These are phyloP conservation scores for Ophiorrhiza pumila DNA, from an alignment of 257 asterid genomes.

Conservation along the genomic window DNA sequence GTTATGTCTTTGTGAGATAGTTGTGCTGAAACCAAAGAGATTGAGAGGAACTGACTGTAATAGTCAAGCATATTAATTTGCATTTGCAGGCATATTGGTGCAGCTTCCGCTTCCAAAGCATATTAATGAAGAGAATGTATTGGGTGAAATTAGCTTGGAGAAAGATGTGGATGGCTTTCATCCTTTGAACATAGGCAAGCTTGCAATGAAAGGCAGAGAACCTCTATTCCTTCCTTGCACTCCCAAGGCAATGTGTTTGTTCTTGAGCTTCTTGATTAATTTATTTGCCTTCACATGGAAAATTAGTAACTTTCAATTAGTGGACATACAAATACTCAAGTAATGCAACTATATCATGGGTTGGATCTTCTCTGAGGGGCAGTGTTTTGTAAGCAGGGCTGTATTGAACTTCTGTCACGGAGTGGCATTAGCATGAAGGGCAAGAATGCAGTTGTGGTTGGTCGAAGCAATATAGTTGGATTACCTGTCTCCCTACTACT, in stretches of 20 bases:
- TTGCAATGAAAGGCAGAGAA: conserved; percentile 99
- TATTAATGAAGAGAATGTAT: conserved; percentile 75
- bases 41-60: conserved; percentile 2
- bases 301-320: conserved; percentile 1
- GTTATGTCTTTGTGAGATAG: too few relatives aligned
- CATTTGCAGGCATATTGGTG: conserved; percentile 65
- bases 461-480: conserved; percentile 93
- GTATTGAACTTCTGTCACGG: conserved; percentile 78
- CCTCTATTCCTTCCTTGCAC: conserved; percentile 95
- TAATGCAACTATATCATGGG: not conserved
- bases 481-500: conserved; percentile 86
- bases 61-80: conserved; percentile 1
- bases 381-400: conserved; percentile 47
- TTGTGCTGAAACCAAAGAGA: too few relatives aligned
- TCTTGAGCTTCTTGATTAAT: conserved; percentile 5
- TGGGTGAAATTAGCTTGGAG: conserved; percentile 69
- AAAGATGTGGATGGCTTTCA: conserved; percentile 98
- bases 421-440: conserved; percentile 77
- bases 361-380: conserved; percentile 2
- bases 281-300: not conserved
- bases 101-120: conserved; percentile 97
- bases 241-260: conserved; percentile 60
- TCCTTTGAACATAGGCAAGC: conserved; percentile 90
- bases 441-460: conserved; percentile 89
- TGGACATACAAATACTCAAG: not conserved